These are phyloP conservation scores for Nicotiana knightiana DNA, from an alignment of 257 asterid species.

Conservation along the genomic window DNA sequence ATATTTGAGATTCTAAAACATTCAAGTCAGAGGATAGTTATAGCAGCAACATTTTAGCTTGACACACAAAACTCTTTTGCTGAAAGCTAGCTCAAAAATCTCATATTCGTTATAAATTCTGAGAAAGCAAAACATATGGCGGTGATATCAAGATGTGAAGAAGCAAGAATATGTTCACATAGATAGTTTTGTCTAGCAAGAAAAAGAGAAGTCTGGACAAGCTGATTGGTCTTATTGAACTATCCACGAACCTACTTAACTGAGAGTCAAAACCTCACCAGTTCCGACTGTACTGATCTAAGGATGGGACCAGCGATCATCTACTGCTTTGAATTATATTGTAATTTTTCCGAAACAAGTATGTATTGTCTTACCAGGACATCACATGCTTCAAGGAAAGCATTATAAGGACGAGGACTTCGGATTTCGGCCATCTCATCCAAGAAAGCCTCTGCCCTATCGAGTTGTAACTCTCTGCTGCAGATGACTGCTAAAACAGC, in stretches of 20 bases:
- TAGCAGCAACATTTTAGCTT: neutral
- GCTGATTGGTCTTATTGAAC: neutral
- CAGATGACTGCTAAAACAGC: slow-evolving; percentile 70
- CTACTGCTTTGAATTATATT: neutral
- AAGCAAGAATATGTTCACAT: neutral
- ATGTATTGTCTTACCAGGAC: slow-evolving; percentile 45
- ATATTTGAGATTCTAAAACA: neutral
- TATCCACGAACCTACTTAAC: neutral
- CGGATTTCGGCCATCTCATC: slow-evolving; percentile 40
- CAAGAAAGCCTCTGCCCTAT: slow-evolving; percentile 65
- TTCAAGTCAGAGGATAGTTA: neutral
- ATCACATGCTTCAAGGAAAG: slow-evolving; percentile 77
- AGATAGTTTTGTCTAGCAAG: neutral
- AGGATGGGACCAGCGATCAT: slow-evolving; percentile 3
- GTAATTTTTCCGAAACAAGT: neutral
- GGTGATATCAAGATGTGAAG: neutral
- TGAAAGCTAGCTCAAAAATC: neutral
- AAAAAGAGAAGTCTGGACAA: neutral
- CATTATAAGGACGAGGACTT: slow-evolving; percentile 50
- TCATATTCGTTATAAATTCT: neutral
- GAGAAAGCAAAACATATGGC: neutral
- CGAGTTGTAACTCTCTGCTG: slow-evolving; percentile 60
- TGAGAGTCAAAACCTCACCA: neutral
- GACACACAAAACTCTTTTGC: neutral
- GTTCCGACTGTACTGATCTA: neutral